Evolutionary conservation across 2,329 filamentous ascomycete species (phyloP), one percentile per base, ranked within the genome.

Genomic region (Aspergillus terreus): DNA sequence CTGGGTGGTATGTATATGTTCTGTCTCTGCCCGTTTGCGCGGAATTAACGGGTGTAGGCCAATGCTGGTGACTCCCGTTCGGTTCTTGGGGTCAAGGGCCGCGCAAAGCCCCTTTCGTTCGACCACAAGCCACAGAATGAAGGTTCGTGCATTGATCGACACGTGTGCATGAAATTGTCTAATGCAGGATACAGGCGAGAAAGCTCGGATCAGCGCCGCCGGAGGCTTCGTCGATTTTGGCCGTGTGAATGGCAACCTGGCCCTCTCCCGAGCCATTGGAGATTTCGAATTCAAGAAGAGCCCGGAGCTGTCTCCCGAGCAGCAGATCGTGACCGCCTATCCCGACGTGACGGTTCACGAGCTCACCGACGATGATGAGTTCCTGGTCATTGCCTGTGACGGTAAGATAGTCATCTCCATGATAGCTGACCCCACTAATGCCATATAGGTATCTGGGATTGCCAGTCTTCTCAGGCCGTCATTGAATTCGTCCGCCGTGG

Each of bases 251-350:
- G 94, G 94, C 70, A 99, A 99, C 73, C 84, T 99, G 43, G 94
- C 94, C 44, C 80, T 99, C 56, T 99, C 94, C 56, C 88, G 94
- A 72, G 94, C 94, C 63, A 96, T 99, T 72, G 94, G 94, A 63
- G 94, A 99, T 73, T 99, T 99, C 69, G 94, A 99, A 72, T 99
- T 99, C 82, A 99, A 99, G 82, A 97, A 97, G 82, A 96, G 91
- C 71, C 89, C 92, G 62, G 92, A 96, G 68, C 84, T 99, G 44
- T 86, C 92, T 3, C 94, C 94, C n/a, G 94, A 99, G 77, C 90
- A 95, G 70, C 94, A 99, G 74, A 97, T 99, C 60, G 94, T 99
- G 41, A 99, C 94, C 14, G 94, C 94, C 5, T 97, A 87, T 74
- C 94, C 94, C 19, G 94, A 99, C 69, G 91, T 99, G 42, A 90